phyloP scores from a whole-genome alignment of 148 eudicot genomes.

The Pouteria glomerata region DNA sequence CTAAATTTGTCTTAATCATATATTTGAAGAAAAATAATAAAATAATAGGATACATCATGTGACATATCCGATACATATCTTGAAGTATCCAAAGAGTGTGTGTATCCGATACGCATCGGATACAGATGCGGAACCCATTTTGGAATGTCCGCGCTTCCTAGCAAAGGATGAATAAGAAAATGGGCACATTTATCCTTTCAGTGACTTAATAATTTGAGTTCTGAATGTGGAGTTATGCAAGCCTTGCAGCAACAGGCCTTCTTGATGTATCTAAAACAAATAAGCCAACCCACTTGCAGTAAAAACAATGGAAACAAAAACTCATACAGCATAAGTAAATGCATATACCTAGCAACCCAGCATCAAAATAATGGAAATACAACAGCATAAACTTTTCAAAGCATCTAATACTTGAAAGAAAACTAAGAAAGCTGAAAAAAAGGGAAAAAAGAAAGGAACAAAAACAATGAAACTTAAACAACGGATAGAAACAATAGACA shows the following conservation, averaged over 20 bases:
- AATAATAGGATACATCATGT: too few relatives aligned
- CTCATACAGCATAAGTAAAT: background rate
- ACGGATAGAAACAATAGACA: background rate
- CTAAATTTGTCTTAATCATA: too few relatives aligned
- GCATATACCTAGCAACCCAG: background rate
- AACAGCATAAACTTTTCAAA: background rate
- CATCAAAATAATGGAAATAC: conserved; percentile 5
- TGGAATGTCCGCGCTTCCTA: too few relatives aligned
- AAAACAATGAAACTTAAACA: conserved; percentile 2
- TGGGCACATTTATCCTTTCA: background rate
- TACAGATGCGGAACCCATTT: too few relatives aligned
- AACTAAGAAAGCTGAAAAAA: too few relatives aligned
- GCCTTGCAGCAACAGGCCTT: background rate
- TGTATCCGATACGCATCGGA: too few relatives aligned
- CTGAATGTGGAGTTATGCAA: background rate
- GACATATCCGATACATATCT: too few relatives aligned
- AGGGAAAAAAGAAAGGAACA: too few relatives aligned
- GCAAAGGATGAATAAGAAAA: too few relatives aligned
- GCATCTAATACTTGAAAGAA: too few relatives aligned
- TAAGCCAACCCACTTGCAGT: background rate
- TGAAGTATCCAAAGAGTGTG: too few relatives aligned
- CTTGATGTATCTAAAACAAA: background rate
- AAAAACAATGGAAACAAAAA: background rate
- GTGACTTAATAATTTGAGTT: background rate
- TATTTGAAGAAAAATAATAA: too few relatives aligned